Evolutionary conservation across 768 basidiomycete genomes (phyloP).

Genomic region (Bullera alba): DNA sequence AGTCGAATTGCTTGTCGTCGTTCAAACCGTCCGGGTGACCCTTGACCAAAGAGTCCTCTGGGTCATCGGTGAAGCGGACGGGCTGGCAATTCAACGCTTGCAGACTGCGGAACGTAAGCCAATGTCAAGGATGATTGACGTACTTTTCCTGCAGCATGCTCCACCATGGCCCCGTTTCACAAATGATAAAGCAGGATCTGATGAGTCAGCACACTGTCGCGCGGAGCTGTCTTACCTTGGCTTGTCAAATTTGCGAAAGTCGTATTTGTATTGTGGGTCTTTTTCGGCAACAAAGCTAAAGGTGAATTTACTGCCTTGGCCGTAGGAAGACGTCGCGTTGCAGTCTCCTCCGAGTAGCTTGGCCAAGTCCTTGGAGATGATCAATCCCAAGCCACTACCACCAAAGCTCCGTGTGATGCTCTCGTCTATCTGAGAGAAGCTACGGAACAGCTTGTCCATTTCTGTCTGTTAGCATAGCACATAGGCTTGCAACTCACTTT

Average conservation of each 20-base stretch:
- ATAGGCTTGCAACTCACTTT: constrained; percentile 8
- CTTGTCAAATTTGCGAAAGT: constrained; percentile 1
- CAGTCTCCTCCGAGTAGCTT: constrained; percentile 33
- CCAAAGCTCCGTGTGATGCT: constrained; percentile 31
- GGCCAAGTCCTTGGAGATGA: constrained; percentile 33
- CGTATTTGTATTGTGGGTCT: neutral
- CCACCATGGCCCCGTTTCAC: constrained; percentile 21
- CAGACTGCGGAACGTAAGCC: constrained; percentile 14
- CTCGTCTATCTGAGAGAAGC: constrained; percentile 38
- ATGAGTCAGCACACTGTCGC: neutral
- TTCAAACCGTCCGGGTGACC: constrained; percentile 14
- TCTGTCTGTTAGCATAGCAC: constrained; percentile 6
- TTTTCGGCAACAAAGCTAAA: constrained; percentile 25
- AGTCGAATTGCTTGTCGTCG: constrained; percentile 8
- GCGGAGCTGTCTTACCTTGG: constrained; percentile 3
- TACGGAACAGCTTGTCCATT: constrained; percentile 34
- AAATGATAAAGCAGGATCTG: constrained; percentile 24
- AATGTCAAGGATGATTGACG: neutral
- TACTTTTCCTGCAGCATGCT: constrained; percentile 24
- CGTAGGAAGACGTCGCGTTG: constrained; percentile 26
- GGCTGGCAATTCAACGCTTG: constrained; percentile 14
- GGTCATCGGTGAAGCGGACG: constrained; percentile 16
- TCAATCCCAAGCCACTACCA: constrained; percentile 34
- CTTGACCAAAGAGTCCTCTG: constrained; percentile 5
- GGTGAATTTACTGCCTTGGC: constrained; percentile 32